Percentiles rank a stretch among this genome's conserved stretches.
Conservation (phyloP, 257 asterid species). For the Euphrasia confusa region DNA sequence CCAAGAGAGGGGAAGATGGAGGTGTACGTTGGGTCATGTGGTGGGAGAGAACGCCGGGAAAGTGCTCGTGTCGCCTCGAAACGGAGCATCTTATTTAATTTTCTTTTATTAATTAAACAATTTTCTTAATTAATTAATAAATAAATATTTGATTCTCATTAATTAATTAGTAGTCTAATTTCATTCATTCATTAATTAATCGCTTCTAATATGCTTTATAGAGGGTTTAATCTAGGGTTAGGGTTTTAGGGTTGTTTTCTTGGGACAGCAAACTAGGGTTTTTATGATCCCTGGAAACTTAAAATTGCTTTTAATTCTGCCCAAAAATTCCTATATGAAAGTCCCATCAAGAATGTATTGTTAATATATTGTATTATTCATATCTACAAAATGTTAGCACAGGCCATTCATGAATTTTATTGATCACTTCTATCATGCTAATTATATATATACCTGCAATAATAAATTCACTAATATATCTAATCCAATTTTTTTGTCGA, state of each 20-base stretch:
- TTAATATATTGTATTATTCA: not conserved
- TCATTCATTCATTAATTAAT: no score
- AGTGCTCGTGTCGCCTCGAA: conserved; percentile 87
- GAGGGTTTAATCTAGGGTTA: conserved; percentile 15
- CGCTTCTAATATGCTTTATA: not conserved
- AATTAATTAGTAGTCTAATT: not conserved
- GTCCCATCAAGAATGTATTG: not conserved
- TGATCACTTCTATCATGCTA: no score
- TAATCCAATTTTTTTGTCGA: no score
- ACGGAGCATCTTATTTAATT: conserved; percentile 25
- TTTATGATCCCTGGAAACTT: conserved; percentile 13
- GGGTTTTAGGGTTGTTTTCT: conserved; percentile 29
- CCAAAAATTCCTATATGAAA: conserved; percentile 7
- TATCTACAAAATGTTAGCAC: no score
- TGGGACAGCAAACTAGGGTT: conserved; percentile 29
- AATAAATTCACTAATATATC: no score
- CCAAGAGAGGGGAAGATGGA: conserved; percentile 24
- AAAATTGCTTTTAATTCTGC: not conserved
- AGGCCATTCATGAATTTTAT: no score
- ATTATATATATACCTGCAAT: no score
- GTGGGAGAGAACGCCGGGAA: conserved; percentile 74
- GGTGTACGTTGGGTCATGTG: conserved; percentile 7
- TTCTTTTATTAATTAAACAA: conserved; percentile 19
- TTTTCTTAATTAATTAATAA: conserved; percentile 14
- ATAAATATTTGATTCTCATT: not conserved